Base-by-base conservation (phyloP, 148 eudicot species). In the Vaccinium vitisidaea region DNA sequence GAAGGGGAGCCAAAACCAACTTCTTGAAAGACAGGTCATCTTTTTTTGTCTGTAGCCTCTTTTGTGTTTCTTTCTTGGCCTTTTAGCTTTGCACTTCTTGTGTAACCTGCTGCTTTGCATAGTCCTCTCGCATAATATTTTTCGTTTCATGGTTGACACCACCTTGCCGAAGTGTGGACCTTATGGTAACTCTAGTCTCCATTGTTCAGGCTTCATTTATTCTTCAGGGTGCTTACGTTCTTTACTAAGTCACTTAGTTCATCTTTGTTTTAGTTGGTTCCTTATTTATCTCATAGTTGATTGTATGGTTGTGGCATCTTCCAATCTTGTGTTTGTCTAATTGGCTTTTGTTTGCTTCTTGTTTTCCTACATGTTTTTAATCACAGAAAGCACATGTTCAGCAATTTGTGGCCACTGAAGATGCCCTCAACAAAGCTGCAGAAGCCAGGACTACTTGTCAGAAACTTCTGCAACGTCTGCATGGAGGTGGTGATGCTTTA, bases 351-450 rank as follows among this genome's bases (percentile, higher is more conserved):
- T 59, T 12, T 76, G 21, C 16, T 53, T 1, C 23, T 52, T 82
- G 39, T 9, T 74, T 55, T 43, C 73, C 46, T 43, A 18, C 12
- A 32, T 21, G 4, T 75, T 50, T 78, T 86, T 83, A 49, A 81
- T 81, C 56, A 32, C 92, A 97, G 99, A 97, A 97, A 90, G 99
- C 98, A 80, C 99, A 97, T 87, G 99, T 97, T 74, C 98, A 97
- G 83, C 99, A 97, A 90, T 97, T 97, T 95, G 87, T 97, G 90
- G 99, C 99, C 58, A 97, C 99, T 78, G 99, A 97, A 91, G 99
- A 95, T 91, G 98, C 98, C 81, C 88, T 94, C 63, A 97, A 95
- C 86, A 95, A 92, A 91, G 98, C 99, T 86, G 91, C 98, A 75
- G 99, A 97, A 89, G 98, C 98, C 83, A 91, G 93, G 88, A 92